Base-by-base conservation (phyloP, 2,329 filamentous ascomycete genomes). In the Myriosclerotinia scirpicola region DNA sequence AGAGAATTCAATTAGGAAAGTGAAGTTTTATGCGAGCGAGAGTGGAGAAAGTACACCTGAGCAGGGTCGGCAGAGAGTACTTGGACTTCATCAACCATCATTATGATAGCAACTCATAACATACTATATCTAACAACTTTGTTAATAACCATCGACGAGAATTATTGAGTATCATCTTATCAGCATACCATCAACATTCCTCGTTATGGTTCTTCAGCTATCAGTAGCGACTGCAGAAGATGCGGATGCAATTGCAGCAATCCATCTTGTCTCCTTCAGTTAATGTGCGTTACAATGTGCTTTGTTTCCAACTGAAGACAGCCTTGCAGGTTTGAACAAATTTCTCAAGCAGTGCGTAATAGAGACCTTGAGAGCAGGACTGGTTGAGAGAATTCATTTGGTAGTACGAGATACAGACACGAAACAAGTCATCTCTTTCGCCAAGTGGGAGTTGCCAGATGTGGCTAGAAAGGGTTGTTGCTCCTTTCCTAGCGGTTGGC, bases 201-300 rank as follows among this genome's bases (percentile, higher is more conserved):
- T 58, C 38, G 17, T 30, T 20, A 74, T 73, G 72, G 68, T 68
- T 22, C 68, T 73, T n/a, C 54, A 69, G 42, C 38, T 75, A 11
- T 61, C 53, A 22, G 53, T 60, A 42, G 74, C 73, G 22, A 69
- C 54, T 2, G 64, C 44, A 14, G 68, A 40, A 54, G 73, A 75
- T 65, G 72, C 68, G 7, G 68, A 72, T 5, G 52, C 53, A 20
- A 74, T 75, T 38, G 72, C 73, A 22, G 55, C 62, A 11, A 66
- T 74, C 12, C 69, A 79, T 68, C 73, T 76, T 72, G 53, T 70
- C 65, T 60, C 79, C 71, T 67, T 76, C 67, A 50, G 74, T 48
- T 56, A 58, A 12, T 75, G 74, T 48, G 22, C 62, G 17, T 67
- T 75, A 14, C 67, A 75, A 11, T 71, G 72, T 61, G 72, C 68